Percentiles rank a stretch among this genome's conserved stretches.
These are phyloP conservation scores for Tuber magnatum DNA, from an alignment of 495 filamentous ascomycete genomes.

Conservation along the genomic window DNA sequence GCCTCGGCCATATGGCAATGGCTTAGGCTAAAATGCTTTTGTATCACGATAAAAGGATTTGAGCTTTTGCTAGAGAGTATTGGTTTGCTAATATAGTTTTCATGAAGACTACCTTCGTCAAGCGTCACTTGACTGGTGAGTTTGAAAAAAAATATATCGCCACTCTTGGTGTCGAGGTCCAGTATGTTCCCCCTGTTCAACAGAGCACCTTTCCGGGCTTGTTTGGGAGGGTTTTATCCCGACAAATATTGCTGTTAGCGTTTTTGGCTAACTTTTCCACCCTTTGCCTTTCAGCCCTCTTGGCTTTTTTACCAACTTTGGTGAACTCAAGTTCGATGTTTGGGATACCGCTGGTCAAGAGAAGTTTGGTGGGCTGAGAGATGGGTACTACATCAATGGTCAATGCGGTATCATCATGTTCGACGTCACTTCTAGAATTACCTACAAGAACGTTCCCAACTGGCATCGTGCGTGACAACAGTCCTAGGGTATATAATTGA, in stretches of 20 bases:
- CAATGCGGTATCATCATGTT: conserved; percentile 99
- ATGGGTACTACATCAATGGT: conserved; percentile 99
- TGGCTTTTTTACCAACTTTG: conserved; percentile 59
- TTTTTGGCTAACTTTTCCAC: conserved; percentile 36
- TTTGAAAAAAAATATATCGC: conserved; percentile 99
- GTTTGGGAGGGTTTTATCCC: conserved; percentile 27
- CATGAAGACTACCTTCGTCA: conserved; percentile 95
- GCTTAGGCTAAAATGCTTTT: conserved; percentile 15
- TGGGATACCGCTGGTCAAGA: conserved; percentile 99
- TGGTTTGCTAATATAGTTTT: conserved; percentile 23
- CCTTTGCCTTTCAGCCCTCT: conserved; percentile 36
- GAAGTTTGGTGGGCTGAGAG: conserved; percentile 99
- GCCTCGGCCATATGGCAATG: not conserved
- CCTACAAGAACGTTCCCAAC: conserved; percentile 99
- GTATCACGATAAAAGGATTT: conserved; percentile 11
- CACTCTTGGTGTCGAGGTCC: conserved; percentile 98
- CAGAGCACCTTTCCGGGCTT: conserved; percentile 51
- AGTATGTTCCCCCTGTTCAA: conserved; percentile 72
- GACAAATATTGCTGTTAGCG: conserved; percentile 20
- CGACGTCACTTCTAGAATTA: conserved; percentile 98
- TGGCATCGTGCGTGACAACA: conserved; percentile 82
- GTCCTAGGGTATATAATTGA: not conserved
- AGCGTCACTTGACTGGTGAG: conserved; percentile 98
- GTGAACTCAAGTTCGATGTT: conserved; percentile 96
- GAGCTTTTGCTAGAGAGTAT: conserved; percentile 11